phyloP scores from a whole-genome alignment of 2,329 filamentous ascomycete genomes.

The Fusarium illudens region DNA sequence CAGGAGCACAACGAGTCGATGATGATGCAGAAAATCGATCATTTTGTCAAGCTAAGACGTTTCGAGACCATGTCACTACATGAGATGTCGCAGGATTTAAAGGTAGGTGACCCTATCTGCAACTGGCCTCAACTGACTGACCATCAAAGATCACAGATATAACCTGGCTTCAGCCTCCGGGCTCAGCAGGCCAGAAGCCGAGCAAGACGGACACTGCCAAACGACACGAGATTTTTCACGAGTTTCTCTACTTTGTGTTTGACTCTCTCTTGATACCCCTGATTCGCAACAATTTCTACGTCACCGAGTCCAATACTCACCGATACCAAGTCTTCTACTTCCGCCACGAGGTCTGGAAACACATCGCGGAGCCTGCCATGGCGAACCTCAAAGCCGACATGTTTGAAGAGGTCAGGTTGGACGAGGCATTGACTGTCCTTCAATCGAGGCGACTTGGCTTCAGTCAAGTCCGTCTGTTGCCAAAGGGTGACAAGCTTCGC shows the following conservation, averaged over 20 bases:
- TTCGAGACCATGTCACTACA: slow-evolving; percentile 86
- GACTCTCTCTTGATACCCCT: slow-evolving; percentile 91
- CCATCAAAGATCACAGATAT: slow-evolving; percentile 68
- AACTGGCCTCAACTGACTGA: neutral
- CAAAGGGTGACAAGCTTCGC: slow-evolving; percentile 78
- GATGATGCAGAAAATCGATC: slow-evolving; percentile 75
- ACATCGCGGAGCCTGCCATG: slow-evolving; percentile 77
- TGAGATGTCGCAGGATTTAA: slow-evolving; percentile 77
- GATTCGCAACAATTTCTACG: slow-evolving; percentile 87
- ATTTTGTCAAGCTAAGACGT: slow-evolving; percentile 78
- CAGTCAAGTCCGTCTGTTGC: slow-evolving; percentile 81
- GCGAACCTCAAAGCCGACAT: slow-evolving; percentile 71
- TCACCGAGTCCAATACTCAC: slow-evolving; percentile 87
- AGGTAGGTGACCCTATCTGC: slow-evolving; percentile 57
- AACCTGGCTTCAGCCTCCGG: slow-evolving; percentile 74
- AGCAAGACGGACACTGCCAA: slow-evolving; percentile 78
- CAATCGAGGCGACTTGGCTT: slow-evolving; percentile 73
- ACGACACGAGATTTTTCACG: slow-evolving; percentile 78
- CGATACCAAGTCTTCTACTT: slow-evolving; percentile 90
- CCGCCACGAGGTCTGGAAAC: slow-evolving; percentile 90
- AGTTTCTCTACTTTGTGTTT: slow-evolving; percentile 91
- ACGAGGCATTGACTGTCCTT: slow-evolving; percentile 65
- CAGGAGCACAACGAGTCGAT: slow-evolving; percentile 66
- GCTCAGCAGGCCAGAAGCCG: slow-evolving; percentile 60
- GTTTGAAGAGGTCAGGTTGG: slow-evolving; percentile 77